Percentiles rank a stretch among this genome's conserved stretches.
phyloP scores from a whole-genome alignment of 1,284 basidiomycete species.

The Leccinum fuscescens region DNA sequence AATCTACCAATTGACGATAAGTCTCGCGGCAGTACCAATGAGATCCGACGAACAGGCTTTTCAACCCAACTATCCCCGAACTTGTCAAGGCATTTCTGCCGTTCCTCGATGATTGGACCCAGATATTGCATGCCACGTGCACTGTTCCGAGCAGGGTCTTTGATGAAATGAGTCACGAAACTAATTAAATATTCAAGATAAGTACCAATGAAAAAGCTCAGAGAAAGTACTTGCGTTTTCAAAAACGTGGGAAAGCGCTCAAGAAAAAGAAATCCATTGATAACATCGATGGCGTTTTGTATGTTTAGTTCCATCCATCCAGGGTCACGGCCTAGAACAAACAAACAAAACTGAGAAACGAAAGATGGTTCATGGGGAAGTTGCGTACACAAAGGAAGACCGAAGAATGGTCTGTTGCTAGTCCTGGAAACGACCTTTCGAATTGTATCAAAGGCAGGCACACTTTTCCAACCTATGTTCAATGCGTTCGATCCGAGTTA shows the following conservation, averaged over 20 bases:
- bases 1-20: background rate
- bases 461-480: background rate
- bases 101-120: conserved; percentile 39
- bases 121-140: conserved; percentile 28
- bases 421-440: background rate
- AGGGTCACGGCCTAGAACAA: background rate
- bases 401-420: background rate
- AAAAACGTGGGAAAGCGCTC: background rate
- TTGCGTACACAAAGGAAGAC: background rate
- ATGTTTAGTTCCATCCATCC: background rate
- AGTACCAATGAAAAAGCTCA: background rate
- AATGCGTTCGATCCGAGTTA: background rate
- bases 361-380: background rate
- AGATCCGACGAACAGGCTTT: conserved; percentile 35
- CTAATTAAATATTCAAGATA: background rate
- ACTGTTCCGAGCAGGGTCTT: conserved; percentile 3
- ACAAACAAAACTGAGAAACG: background rate
- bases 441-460: background rate
- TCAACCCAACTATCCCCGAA: conserved; percentile 37
- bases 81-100: conserved; percentile 30
- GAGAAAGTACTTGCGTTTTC: background rate
- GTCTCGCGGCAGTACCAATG: background rate
- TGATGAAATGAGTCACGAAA: background rate
- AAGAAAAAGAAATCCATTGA: background rate
- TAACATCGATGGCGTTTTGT: background rate